phyloP scores from a whole-genome alignment of 768 basidiomycete species.

The Ramaria sp. region DNA sequence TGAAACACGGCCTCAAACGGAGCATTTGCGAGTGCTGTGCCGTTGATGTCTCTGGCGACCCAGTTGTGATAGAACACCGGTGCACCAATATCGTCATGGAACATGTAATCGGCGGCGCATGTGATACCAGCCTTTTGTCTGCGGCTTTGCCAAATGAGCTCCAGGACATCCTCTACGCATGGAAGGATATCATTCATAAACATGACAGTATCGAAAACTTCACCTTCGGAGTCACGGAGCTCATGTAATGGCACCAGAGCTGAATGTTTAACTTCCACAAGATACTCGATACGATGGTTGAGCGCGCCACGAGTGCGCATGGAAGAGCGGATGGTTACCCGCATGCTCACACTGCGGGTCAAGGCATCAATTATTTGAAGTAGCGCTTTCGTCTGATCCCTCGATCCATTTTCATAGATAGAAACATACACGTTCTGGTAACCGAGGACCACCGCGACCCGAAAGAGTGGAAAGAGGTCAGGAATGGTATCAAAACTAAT shows the following conservation, averaged over 20 bases:
- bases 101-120: slow-evolving; percentile 99
- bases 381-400: slow-evolving; percentile 95
- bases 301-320: slow-evolving; percentile 91
- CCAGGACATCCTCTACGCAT: slow-evolving; percentile 94
- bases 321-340: slow-evolving; percentile 87
- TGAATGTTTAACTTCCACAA: slow-evolving; percentile 99
- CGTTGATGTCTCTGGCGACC: slow-evolving; percentile 98
- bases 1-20: slow-evolving; percentile 95
- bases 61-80: slow-evolving; percentile 98
- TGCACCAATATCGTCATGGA: slow-evolving; percentile 83
- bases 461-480: slow-evolving; percentile 93
- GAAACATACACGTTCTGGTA: slow-evolving; percentile 98
- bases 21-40: slow-evolving; percentile 94
- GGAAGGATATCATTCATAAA: slow-evolving; percentile 99
- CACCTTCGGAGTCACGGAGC: slow-evolving; percentile 80
- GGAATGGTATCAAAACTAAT: slow-evolving; percentile 99
- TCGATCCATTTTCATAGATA: slow-evolving; percentile 98
- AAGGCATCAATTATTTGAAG: slow-evolving; percentile 92
- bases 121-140: slow-evolving; percentile 95
- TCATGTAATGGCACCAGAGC: slow-evolving; percentile 95
- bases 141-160: slow-evolving; percentile 93
- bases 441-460: slow-evolving; percentile 82
- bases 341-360: slow-evolving; percentile 79
- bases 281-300: slow-evolving; percentile 99
- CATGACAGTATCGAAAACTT: slow-evolving; percentile 91